phyloP scores from a whole-genome alignment of 768 basidiomycete species.

The Trametes sanguinea region DNA sequence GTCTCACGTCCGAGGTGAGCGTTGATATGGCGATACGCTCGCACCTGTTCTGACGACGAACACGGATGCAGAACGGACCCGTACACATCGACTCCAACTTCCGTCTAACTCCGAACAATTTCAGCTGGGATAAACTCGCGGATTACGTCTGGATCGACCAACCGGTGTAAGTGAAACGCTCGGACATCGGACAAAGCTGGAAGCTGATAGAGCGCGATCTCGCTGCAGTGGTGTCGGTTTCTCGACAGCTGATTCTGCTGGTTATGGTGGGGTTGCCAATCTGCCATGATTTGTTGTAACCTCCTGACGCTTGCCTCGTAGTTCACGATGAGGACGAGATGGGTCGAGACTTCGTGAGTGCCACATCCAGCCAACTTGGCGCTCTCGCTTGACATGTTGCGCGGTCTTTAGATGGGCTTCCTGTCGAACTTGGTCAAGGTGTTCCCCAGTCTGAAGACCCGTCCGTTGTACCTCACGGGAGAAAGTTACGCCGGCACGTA shows the following conservation, averaged over 20 bases:
- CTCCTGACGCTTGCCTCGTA: background rate
- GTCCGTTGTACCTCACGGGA: slow-evolving; percentile 68
- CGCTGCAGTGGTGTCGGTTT: slow-evolving; percentile 56
- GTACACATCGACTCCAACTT: slow-evolving; percentile 54
- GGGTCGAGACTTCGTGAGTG: slow-evolving; percentile 50
- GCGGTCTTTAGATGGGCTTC: slow-evolving; percentile 60
- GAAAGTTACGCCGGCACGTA: slow-evolving; percentile 78
- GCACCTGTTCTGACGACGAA: background rate
- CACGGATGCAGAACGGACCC: slow-evolving; percentile 60
- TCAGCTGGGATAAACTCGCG: slow-evolving; percentile 59
- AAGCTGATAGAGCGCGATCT: background rate
- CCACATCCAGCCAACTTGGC: background rate
- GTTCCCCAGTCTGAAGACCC: slow-evolving; percentile 65
- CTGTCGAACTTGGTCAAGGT: slow-evolving; percentile 70
- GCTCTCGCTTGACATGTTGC: background rate
- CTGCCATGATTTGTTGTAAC: background rate
- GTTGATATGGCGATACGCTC: background rate
- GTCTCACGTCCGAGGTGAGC: slow-evolving; percentile 56
- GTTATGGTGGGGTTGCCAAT: slow-evolving; percentile 43
- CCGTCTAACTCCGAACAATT: slow-evolving; percentile 47
- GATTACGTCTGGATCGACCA: slow-evolving; percentile 78
- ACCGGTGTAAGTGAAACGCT: slow-evolving; percentile 50
- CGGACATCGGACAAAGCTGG: background rate
- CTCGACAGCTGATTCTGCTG: slow-evolving; percentile 60
- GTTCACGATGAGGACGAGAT: slow-evolving; percentile 59